Conservation (phyloP, 2,329 filamentous ascomycete species). For the Claviceps arundinis region DNA sequence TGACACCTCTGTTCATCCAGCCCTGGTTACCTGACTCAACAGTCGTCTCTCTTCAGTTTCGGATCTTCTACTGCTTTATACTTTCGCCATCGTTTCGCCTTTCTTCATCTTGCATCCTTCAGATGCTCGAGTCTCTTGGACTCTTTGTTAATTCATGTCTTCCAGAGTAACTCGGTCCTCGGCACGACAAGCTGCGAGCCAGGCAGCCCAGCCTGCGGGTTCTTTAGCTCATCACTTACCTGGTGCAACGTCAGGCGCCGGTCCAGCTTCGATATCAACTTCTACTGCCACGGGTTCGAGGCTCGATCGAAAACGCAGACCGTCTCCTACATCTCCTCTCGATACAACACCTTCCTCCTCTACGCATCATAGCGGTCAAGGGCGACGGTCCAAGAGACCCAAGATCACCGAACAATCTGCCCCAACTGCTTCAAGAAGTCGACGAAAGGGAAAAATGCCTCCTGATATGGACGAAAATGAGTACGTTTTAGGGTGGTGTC, state of each 20-base stretch:
- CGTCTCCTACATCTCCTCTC: slow-evolving; percentile 27
- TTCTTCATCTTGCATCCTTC: slow-evolving; percentile 15
- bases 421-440: slow-evolving; percentile 30
- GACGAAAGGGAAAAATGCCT: slow-evolving; percentile 46
- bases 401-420: slow-evolving; percentile 41
- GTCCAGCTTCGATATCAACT: slow-evolving; percentile 4
- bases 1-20: background rate
- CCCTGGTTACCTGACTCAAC: background rate
- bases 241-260: background rate
- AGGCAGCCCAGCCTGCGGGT: slow-evolving; percentile 34
- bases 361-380: slow-evolving; percentile 21
- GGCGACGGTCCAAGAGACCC: slow-evolving; percentile 57
- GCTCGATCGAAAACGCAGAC: slow-evolving; percentile 65
- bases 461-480: slow-evolving; percentile 61
- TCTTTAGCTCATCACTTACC: slow-evolving; percentile 25
- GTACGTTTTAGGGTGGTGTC: slow-evolving; percentile 28
- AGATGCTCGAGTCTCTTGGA: slow-evolving; percentile 8
- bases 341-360: slow-evolving; percentile 27
- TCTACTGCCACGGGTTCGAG: slow-evolving; percentile 25
- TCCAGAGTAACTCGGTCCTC: slow-evolving; percentile 92
- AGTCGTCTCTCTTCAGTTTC: background rate
- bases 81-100: slow-evolving; percentile 9
- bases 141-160: slow-evolving; percentile 61
- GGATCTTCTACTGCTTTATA: background rate
- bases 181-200: slow-evolving; percentile 72